A percentile compares a stretch with the other conserved stretches of the same genome.
Evolutionary conservation across 2,329 filamentous ascomycete genomes (phyloP).

Genomic region (Neurospora sp.): DNA sequence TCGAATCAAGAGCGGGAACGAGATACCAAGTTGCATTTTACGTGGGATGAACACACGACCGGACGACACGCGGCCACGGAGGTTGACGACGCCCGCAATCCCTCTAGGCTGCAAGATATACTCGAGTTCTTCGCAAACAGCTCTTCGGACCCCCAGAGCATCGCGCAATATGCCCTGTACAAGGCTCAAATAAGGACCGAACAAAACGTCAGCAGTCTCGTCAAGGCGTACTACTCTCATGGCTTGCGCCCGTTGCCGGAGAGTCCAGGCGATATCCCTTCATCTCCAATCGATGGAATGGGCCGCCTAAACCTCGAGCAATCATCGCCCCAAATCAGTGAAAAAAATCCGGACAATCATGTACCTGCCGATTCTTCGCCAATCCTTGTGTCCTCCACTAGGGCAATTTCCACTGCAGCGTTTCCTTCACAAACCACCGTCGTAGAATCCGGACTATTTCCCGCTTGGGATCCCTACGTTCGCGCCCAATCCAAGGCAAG

Average conservation of each 20-base stretch:
- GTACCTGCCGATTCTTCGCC: neutral
- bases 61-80: conserved; percentile 1
- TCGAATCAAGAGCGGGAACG: conserved; percentile 6
- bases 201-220: conserved; percentile 5
- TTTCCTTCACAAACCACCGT: neutral
- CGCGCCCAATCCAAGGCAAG: neutral
- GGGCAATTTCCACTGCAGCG: neutral
- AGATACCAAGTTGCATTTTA: conserved; percentile 8
- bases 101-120: conserved; percentile 7
- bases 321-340: neutral
- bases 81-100: neutral
- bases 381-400: neutral
- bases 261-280: neutral
- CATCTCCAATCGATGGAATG: neutral
- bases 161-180: conserved; percentile 6
- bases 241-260: neutral
- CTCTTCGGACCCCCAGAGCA: neutral
- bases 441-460: neutral
- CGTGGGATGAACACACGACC: conserved; percentile 10
- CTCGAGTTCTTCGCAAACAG: conserved; percentile 12
- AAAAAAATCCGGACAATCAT: neutral
- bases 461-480: neutral
- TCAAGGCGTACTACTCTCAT: neutral
- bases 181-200: conserved; percentile 6
- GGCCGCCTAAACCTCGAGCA: neutral